Evolutionary conservation across 352 stramenopile species (phyloP).

Genomic region (Globisporangium nodosum): DNA sequence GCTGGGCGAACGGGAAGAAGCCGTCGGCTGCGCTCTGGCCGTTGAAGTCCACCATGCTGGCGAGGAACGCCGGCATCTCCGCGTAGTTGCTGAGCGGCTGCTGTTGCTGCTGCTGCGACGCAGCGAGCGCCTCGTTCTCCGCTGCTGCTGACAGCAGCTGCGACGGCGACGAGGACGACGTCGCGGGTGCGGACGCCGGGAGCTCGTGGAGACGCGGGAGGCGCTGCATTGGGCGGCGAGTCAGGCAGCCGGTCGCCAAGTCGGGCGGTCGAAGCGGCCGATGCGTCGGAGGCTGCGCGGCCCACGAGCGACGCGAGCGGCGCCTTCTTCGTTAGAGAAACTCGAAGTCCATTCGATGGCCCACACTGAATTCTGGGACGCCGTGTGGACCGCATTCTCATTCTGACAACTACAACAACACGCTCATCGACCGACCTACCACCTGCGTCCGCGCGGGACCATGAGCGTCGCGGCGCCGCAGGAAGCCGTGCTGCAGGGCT

Average conservation of each 20-base stretch:
- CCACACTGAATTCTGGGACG: neutral
- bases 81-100: slow-evolving; percentile 1
- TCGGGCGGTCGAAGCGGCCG: neutral
- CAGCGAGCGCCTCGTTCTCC: too few species aligned
- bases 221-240: neutral
- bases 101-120: neutral
- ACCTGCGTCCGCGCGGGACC: neutral
- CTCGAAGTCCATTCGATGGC: neutral
- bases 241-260: neutral
- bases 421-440: neutral
- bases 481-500: slow-evolving; percentile 65
- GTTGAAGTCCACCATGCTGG: slow-evolving; percentile 9
- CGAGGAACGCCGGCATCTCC: slow-evolving; percentile 4
- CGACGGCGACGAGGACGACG: neutral
- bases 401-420: neutral
- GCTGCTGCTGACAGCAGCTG: neutral
- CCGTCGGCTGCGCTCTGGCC: neutral
- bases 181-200: too few species aligned
- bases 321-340: neutral
- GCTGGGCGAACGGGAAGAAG: neutral
- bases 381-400: neutral
- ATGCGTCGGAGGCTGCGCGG: too few species aligned
- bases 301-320: too few species aligned
- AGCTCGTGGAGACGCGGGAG: neutral
- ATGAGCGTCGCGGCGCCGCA: slow-evolving; percentile 50